Base-by-base conservation (phyloP, 78 protist species). In the Cavenderia fasciculata region DNA sequence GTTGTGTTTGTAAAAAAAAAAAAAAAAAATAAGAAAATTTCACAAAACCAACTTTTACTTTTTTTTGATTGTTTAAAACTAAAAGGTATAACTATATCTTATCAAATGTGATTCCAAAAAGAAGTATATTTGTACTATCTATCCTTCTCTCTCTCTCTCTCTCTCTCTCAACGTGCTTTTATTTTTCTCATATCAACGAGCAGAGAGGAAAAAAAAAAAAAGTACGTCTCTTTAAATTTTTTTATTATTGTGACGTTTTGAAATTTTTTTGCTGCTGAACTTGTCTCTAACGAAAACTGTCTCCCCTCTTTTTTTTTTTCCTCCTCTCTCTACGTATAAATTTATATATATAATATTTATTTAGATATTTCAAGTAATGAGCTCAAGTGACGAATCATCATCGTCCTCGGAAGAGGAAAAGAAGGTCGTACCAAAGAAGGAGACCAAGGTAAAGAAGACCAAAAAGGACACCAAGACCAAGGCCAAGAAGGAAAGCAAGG, bases 381-480 rank as follows among this genome's bases (percentile, higher is more conserved):
- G 87, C 87, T 54, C 69, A 21, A 43, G 62, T 0, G 87, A 77
- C 29, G 90, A 82, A 40, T 61, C 73, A 63, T 16, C 40, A 36
- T 63, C 74, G 31, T 61, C 73, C 21, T 61, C 86, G 18, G 51
- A 38, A 19, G 49, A 40, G 19, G 74, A 77, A 49, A 41, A 61
- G 38, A 62, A 57, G 31, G 27, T 27, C 41, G 38, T 38, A 34
- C 19, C 21, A 27, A 59, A 33, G 69, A 78, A 65, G 73, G 63
- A 75, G 18, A 38, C 68, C 19, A 61, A 61, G 23, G 87, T 78
- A 38, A 82, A 82, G 59, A 82, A 82, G 59, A 27, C 90, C 12
- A 77, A 77, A 33, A 51, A 33, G 36, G 65, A 74, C 16, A 47
- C 72, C 40, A 72, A 66, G 29, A 5, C 46, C 29, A 77, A 77